phyloP scores from a whole-genome alignment of 441 rosid species.

The Biscutella auriculata region DNA sequence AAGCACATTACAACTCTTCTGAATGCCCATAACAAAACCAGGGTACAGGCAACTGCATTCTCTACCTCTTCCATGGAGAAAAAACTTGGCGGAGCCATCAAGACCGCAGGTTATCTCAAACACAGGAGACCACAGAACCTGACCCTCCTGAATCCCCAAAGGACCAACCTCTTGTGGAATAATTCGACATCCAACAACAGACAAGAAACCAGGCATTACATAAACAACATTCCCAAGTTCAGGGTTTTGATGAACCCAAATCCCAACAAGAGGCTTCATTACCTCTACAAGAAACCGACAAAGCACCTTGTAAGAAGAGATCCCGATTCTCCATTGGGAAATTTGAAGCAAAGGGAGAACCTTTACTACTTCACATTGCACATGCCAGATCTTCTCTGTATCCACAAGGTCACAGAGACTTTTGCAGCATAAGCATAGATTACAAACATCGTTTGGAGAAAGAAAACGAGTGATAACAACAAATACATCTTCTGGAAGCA shows the following conservation, averaged over 20 bases:
- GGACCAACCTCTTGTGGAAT: slow-evolving; percentile 84
- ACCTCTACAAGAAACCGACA: slow-evolving; percentile 54
- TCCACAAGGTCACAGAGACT: slow-evolving; percentile 33
- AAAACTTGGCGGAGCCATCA: slow-evolving; percentile 48
- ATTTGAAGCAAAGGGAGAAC: slow-evolving; percentile 39
- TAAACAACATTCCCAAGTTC: slow-evolving; percentile 82
- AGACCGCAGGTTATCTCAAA: slow-evolving; percentile 51
- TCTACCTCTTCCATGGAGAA: slow-evolving; percentile 63
- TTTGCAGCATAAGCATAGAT: slow-evolving; percentile 51
- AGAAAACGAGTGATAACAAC: slow-evolving; percentile 45
- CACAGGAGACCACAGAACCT: slow-evolving; percentile 67
- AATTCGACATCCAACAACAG: slow-evolving; percentile 64
- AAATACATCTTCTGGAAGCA: slow-evolving; percentile 69
- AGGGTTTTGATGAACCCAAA: slow-evolving; percentile 88
- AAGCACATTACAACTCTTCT: slow-evolving; percentile 53
- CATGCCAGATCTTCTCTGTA: slow-evolving; percentile 59
- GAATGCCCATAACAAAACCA: slow-evolving; percentile 42
- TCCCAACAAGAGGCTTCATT: slow-evolving; percentile 47
- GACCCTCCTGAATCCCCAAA: slow-evolving; percentile 60
- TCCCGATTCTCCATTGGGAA: slow-evolving; percentile 56
- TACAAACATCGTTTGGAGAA: slow-evolving; percentile 48
- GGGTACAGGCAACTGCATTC: slow-evolving; percentile 47
- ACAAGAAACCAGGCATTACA: slow-evolving; percentile 70
- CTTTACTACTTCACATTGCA: slow-evolving; percentile 54
- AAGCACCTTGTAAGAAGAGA: slow-evolving; percentile 47